Percentiles rank a stretch among this genome's conserved stretches.
phyloP scores from a whole-genome alignment of 2,329 filamentous ascomycete species.

The Ophiosphaerella narmari region DNA sequence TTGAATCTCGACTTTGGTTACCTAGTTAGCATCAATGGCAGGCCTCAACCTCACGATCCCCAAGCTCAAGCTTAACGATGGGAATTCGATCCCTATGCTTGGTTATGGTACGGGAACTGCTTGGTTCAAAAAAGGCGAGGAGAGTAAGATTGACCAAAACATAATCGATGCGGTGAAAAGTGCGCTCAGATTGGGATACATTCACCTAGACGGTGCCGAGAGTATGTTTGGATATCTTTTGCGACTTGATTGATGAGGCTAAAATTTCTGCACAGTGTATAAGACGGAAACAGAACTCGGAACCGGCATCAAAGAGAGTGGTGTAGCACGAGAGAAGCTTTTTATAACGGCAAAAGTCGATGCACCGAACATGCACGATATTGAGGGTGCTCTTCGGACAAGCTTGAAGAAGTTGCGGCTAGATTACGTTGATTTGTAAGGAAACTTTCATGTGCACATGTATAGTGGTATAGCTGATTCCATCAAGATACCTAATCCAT shows the following conservation, averaged over 20 bases:
- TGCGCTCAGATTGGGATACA: conserved; percentile 72
- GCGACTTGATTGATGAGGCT: not conserved
- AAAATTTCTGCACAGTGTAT: conserved; percentile 46
- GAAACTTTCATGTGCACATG: no score
- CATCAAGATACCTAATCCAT: conserved; percentile 63
- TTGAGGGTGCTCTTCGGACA: conserved; percentile 58
- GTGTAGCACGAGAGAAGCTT: conserved; percentile 52
- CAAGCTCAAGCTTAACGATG: conserved; percentile 72
- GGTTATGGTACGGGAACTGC: conserved; percentile 76
- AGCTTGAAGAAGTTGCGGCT: conserved; percentile 65
- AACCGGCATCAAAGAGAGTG: conserved; percentile 52
- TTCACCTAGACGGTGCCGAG: conserved; percentile 77
- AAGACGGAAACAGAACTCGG: conserved; percentile 58
- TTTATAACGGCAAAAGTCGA: conserved; percentile 63
- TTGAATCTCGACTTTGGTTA: no score
- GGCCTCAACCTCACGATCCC: conserved; percentile 57
- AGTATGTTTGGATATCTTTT: conserved; percentile 44
- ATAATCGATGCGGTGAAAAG: conserved; percentile 61
- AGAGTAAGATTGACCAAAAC: conserved; percentile 60
- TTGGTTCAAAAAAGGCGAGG: conserved; percentile 59
- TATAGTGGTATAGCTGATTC: conserved; percentile 2
- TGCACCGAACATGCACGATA: conserved; percentile 56
- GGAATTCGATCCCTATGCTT: conserved; percentile 72
- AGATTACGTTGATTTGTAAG: conserved; percentile 66
- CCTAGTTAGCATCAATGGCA: conserved; percentile 39